Base-by-base conservation (phyloP, 768 basidiomycete species). In the Antrodiella citrinella region DNA sequence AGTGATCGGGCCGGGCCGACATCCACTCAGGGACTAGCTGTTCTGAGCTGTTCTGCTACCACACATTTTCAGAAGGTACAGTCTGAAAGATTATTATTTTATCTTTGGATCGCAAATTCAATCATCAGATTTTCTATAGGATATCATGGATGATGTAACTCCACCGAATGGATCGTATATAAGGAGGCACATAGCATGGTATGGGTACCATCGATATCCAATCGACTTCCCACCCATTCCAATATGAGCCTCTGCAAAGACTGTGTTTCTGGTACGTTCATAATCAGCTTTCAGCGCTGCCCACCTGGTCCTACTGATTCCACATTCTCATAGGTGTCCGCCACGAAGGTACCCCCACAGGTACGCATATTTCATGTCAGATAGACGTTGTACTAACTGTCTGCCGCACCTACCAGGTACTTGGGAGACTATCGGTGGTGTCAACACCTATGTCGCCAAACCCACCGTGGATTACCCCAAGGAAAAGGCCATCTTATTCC, bases 371-470 rank as follows among this genome's bases (percentile, higher is more conserved):
- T 10, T 38, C 18, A 18, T 10, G 10, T 38, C 10, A 10, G 35
- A 38, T 18, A 38, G 18, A 18, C 35, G 10, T 38, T n/a, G n/a
- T n/a, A 23, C 23, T 22, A 25, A 43, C 44, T 35, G 40, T 45
- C 20, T 15, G 10, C 18, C 40, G 40, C n/a, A 24, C 13, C 15
- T 30, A 5, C 3, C 15, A 70, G 72, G 72, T 54, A 64, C 62
- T 50, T 55, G 65, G 45, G 62, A 69, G 53, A 51, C 57, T 42
- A 67, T 74, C 44, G 67, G 61, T 4, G 73, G 72, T 7, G 57
- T 72, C 30, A 57, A 65, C 25, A 67, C 64, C 53, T 76, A 76
- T 49, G 67, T 73, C 39, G 65, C 67, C 13, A 70, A 69, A 0
- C 73, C 74, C n/a, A 57, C 59, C 4, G 56, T 50, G 40, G 62